Evolutionary conservation across 1,284 basidiomycete genomes (phyloP), one percentile per base, ranked within the genome.

Genomic region (Cutaneotrichosporon sp.): DNA sequence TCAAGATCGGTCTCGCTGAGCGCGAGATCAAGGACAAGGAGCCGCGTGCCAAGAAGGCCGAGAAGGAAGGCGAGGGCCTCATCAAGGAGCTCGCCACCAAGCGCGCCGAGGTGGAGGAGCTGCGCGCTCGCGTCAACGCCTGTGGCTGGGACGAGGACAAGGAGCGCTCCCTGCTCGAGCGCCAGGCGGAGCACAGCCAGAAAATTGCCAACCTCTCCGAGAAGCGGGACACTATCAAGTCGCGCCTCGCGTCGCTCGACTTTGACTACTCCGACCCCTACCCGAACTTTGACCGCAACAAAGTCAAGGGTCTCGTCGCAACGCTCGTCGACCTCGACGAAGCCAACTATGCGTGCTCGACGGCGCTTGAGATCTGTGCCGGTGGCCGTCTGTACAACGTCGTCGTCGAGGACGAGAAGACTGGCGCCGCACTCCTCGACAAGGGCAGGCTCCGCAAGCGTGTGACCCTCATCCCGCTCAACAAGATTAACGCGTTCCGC

Each of bases 291-390:
- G 92, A 99, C 76, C 85, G 88, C 29, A 83, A 82, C 25, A 88
- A 89, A 67, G 95, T 99, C 73, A 95, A 95, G 74, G 97, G 97
- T 49, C 84, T 91, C n/a, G 89, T 95, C n/a, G 93, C 90, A 0
- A 88, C 87, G 22, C 85, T 98, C 22, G 87, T 97, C 67, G 83
- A 86, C 0, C 85, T 99, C 1, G 84, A 87, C 38, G 80, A 85
- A 27, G 81, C 84, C 54, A 87, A 94, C 73, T 87, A 87, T 72
- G 82, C 87, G 69, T 90, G 89, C 65, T 87, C 92, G 2, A 93
- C 92, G 0, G 97, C 95, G 1, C 85, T 99, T 25, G 97, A 99
- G 79, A 89, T 98, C 65, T 89, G 91, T 31, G 95, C 95, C 0
- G 94, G 95, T 2, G 89, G 87, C 1, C 89, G 90, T 66, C 83